Conservation (phyloP, 805 yeast genomes). For the Blastobotrys terrestris region DNA sequence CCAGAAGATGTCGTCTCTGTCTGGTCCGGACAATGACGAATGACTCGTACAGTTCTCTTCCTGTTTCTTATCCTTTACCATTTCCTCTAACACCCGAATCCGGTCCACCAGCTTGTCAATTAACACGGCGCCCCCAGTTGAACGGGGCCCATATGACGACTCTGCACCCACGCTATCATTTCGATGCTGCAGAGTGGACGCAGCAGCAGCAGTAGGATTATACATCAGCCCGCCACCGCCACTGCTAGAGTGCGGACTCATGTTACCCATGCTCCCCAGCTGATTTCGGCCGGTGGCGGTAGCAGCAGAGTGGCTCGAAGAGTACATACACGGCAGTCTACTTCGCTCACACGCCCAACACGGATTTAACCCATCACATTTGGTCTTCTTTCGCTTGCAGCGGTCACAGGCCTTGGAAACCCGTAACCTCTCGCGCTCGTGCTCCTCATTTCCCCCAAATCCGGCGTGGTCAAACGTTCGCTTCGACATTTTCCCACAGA, state of each 20-base stretch:
- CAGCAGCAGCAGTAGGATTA: not conserved
- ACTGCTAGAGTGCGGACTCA: not conserved
- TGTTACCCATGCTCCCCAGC: not conserved
- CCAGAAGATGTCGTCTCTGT: not conserved
- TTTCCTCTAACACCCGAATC: constrained; percentile 3
- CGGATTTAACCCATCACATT: constrained; percentile 50
- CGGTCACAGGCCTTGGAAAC: constrained; percentile 52
- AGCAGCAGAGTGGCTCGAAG: not conserved
- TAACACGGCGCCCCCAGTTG: not conserved
- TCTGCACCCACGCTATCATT: not conserved
- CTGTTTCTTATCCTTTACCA: not conserved
- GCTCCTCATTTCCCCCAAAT: not conserved
- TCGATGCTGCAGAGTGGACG: not conserved
- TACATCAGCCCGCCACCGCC: not conserved
- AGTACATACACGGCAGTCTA: constrained; percentile 20
- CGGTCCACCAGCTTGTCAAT: constrained; percentile 2
- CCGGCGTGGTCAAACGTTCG: not conserved
- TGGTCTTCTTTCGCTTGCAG: constrained; percentile 50
- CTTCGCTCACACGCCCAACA: constrained; percentile 42
- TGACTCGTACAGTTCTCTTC: not conserved
- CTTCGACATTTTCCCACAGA: not conserved
- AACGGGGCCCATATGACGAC: not conserved
- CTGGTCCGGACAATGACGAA: not conserved
- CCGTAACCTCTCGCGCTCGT: constrained; percentile 11
- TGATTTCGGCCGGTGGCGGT: not conserved